phyloP scores from a whole-genome alignment of 352 stramenopile genomes.

The Hyaloperonospora brassicae region DNA sequence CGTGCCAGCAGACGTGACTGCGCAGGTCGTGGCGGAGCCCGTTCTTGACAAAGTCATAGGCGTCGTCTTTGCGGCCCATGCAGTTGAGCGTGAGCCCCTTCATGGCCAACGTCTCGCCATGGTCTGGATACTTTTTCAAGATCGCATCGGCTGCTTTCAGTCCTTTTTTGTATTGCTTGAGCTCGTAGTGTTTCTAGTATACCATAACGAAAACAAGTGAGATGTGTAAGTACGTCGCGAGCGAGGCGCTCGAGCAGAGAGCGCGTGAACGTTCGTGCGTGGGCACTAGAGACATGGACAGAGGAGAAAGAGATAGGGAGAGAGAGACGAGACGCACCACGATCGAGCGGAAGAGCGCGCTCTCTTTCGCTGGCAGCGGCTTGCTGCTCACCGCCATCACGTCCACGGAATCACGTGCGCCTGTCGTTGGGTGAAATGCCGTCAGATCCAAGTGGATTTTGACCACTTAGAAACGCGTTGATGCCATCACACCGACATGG shows the following conservation, averaged over 20 bases:
- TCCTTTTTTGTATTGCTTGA: constrained; percentile 98
- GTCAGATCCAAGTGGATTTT: no score
- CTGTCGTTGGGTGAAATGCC: constrained; percentile 21
- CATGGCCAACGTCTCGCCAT: constrained; percentile 97
- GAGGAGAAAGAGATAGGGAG: background rate
- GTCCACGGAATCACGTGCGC: constrained; percentile 14
- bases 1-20: constrained; percentile 98
- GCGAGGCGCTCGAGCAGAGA: no score
- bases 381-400: constrained; percentile 49
- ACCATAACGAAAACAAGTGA: constrained; percentile 1
- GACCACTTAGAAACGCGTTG: no score
- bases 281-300: background rate
- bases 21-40: constrained; percentile 90
- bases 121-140: constrained; percentile 95
- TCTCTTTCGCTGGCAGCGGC: constrained; percentile 90
- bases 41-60: constrained; percentile 93
- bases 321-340: constrained; percentile 51
- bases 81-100: constrained; percentile 95
- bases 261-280: no score
- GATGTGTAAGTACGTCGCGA: background rate
- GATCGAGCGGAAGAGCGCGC: constrained; percentile 93
- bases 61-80: constrained; percentile 92
- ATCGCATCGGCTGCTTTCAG: constrained; percentile 92
- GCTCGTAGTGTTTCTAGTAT: constrained; percentile 93
- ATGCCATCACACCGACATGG: no score